Evolutionary conservation across 345 rosid genomes (phyloP).

Genomic region (Carallia pectinifolia): DNA sequence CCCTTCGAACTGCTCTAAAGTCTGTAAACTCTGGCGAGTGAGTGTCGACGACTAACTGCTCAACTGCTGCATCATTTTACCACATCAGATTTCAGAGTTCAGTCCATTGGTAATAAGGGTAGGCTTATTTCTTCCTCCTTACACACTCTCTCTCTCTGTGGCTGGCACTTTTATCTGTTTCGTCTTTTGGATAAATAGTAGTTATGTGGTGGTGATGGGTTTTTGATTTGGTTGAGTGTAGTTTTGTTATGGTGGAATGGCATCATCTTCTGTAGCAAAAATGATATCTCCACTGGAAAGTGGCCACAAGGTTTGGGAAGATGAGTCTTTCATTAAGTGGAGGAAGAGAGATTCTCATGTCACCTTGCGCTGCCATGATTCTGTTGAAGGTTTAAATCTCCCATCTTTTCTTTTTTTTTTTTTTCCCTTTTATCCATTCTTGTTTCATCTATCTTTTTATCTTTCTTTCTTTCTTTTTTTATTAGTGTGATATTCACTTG

Average conservation of each 20-base stretch:
- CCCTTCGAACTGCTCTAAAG: background rate
- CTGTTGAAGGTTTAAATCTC: slow-evolving; percentile 53
- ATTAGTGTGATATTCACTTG: background rate
- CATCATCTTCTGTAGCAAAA: slow-evolving; percentile 6
- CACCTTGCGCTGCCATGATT: slow-evolving; percentile 81
- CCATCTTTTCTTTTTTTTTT: background rate
- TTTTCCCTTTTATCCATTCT: background rate
- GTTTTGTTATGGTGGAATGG: slow-evolving; percentile 9
- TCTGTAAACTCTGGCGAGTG: background rate
- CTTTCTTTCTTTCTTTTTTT: background rate
- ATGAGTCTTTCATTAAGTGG: slow-evolving; percentile 78
- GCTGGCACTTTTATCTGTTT: background rate
- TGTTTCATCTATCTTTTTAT: background rate
- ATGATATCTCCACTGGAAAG: slow-evolving; percentile 49
- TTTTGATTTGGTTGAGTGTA: background rate
- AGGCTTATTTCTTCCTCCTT: background rate
- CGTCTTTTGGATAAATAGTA: background rate
- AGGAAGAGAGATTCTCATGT: slow-evolving; percentile 90
- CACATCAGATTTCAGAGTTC: too few species aligned
- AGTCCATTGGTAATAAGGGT: background rate
- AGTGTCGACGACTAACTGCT: background rate
- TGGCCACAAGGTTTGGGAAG: slow-evolving; percentile 75
- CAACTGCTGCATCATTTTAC: background rate
- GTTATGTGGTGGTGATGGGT: background rate
- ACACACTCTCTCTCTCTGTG: background rate